phyloP scores from a whole-genome alignment of 768 basidiomycete genomes.

The Mycena kentingensis region DNA sequence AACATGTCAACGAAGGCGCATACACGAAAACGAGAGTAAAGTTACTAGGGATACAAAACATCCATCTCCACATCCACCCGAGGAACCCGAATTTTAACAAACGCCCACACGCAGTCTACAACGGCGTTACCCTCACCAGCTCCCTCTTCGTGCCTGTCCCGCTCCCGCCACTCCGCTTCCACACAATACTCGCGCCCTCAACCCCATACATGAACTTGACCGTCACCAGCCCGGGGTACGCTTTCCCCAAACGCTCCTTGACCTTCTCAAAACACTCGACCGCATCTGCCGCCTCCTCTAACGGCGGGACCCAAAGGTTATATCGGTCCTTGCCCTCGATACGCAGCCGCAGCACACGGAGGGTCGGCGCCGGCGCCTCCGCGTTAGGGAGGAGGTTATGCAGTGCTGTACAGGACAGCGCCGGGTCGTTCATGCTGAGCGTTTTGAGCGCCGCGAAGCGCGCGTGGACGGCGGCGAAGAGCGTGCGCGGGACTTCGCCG shows the following conservation, averaged over 20 bases:
- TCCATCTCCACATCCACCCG: no score
- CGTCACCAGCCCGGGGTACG: conserved; percentile 11
- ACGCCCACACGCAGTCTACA: no score
- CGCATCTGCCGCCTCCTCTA: conserved; percentile 16
- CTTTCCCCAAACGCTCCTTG: conserved; percentile 3
- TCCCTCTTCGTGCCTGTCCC: not conserved
- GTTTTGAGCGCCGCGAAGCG: conserved; percentile 13
- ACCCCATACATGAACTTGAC: conserved; percentile 19
- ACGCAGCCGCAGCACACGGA: conserved; percentile 14
- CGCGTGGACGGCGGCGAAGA: conserved; percentile 9
- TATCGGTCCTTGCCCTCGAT: conserved; percentile 20
- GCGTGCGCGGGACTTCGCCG: conserved; percentile 4
- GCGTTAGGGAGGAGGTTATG: conserved; percentile 2
- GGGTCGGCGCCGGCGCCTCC: not conserved
- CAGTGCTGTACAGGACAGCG: not conserved
- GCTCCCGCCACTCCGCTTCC: conserved; percentile 1
- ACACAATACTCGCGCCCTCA: conserved; percentile 13
- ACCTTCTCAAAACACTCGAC: conserved; percentile 11
- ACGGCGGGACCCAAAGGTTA: conserved; percentile 22
- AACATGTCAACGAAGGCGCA: no score
- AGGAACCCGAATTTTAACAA: no score
- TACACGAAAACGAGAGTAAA: no score
- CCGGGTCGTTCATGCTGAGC: conserved; percentile 20
- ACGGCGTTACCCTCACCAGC: not conserved
- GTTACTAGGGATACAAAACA: no score